Evolutionary conservation across 108 stramenopile genomes (phyloP).

Genomic region (Nitzschia sp.): DNA sequence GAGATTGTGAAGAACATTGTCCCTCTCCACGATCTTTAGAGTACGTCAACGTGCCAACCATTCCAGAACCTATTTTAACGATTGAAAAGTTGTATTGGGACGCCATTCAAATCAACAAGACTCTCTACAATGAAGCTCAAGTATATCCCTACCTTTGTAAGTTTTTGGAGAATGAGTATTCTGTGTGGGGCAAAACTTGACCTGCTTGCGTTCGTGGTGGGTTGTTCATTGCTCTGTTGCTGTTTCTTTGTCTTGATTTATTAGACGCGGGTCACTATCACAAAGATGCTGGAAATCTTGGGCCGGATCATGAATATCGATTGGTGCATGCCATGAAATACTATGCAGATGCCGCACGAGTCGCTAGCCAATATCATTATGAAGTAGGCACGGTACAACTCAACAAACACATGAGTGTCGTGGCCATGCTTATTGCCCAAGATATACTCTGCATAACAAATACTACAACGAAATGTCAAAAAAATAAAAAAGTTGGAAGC

Average conservation of each 20-base stretch:
- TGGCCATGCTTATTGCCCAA: slow-evolving; percentile 38
- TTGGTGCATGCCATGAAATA: slow-evolving; percentile 48
- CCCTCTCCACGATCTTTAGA: slow-evolving; percentile 42
- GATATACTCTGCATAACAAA: slow-evolving; percentile 41
- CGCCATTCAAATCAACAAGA: slow-evolving; percentile 41
- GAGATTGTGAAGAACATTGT: slow-evolving; percentile 65
- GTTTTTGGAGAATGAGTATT: background rate
- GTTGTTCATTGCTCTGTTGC: background rate
- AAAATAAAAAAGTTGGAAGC: slow-evolving; percentile 7
- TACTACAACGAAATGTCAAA: background rate
- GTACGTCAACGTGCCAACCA: slow-evolving; percentile 38
- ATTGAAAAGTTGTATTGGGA: slow-evolving; percentile 53
- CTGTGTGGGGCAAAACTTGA: background rate
- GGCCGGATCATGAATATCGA: slow-evolving; percentile 44
- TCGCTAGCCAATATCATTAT: slow-evolving; percentile 50
- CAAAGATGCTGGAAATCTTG: slow-evolving; percentile 52
- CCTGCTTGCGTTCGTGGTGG: background rate
- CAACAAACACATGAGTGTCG: slow-evolving; percentile 56
- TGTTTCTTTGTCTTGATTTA: background rate
- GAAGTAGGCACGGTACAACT: slow-evolving; percentile 47
- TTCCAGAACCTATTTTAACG: slow-evolving; percentile 24
- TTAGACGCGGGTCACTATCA: slow-evolving; percentile 59
- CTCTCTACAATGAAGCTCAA: slow-evolving; percentile 42
- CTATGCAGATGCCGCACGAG: slow-evolving; percentile 46
- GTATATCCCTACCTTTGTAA: slow-evolving; percentile 51